phyloP scores from a whole-genome alignment of 768 basidiomycete species.

The Lentinula detonsa region DNA sequence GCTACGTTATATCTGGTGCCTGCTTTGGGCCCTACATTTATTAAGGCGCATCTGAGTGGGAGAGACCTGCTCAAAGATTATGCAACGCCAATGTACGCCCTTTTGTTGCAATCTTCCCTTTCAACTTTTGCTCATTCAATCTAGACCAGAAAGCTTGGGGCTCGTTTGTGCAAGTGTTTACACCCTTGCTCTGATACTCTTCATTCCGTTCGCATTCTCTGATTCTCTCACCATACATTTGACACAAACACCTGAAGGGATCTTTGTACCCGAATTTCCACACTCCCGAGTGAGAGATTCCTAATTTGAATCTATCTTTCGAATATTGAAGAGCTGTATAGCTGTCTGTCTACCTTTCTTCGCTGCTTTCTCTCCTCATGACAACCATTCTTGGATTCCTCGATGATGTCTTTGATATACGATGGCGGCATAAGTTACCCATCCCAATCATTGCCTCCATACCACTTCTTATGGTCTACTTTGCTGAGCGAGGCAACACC shows the following conservation, averaged over 20 bases:
- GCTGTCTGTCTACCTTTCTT: conserved; percentile 91
- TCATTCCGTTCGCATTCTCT: conserved; percentile 95
- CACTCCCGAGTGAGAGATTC: conserved; percentile 64
- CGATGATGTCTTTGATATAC: conserved; percentile 97
- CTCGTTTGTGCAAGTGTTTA: conserved; percentile 89
- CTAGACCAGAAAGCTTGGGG: conserved; percentile 90
- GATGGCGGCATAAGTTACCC: conserved; percentile 97
- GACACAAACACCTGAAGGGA: conserved; percentile 47
- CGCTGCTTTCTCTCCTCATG: conserved; percentile 84
- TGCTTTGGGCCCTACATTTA: conserved; percentile 73
- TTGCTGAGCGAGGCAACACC: conserved; percentile 90
- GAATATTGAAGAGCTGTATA: conserved; percentile 20
- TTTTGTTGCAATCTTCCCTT: not conserved
- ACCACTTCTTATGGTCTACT: conserved; percentile 93
- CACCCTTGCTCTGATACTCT: conserved; percentile 79
- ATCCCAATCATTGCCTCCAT: conserved; percentile 95
- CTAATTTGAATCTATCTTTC: not conserved
- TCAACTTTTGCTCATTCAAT: not conserved
- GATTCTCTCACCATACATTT: conserved; percentile 47
- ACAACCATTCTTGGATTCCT: conserved; percentile 94
- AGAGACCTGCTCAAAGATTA: conserved; percentile 84
- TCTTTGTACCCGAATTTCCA: conserved; percentile 64
- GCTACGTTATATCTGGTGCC: conserved; percentile 76
- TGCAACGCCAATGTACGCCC: conserved; percentile 57
- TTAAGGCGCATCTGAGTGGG: conserved; percentile 79